Percentiles rank a stretch among this genome's conserved stretches.
These are phyloP conservation scores for Aquilaria yunnanensis DNA, from an alignment of 345 rosid species.

Conservation along the genomic window DNA sequence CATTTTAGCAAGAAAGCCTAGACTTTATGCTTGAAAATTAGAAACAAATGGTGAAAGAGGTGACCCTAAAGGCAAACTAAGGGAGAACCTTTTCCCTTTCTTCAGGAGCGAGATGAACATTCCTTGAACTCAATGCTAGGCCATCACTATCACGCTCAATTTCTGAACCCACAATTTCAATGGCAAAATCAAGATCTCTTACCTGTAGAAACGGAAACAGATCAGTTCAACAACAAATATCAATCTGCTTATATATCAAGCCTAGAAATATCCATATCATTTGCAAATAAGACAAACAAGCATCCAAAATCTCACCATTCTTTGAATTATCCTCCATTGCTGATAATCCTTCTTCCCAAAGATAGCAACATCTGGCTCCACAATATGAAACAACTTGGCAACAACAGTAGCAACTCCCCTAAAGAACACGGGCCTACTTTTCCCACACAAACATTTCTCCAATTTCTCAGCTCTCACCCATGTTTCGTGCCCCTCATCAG, in stretches of 20 bases:
- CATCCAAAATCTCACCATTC: conserved; percentile 41
- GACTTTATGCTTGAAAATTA: neutral
- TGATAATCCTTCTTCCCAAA: conserved; percentile 92
- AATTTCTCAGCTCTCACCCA: conserved; percentile 86
- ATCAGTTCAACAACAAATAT: neutral
- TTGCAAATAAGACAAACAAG: neutral
- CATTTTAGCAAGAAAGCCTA: too few relatives aligned
- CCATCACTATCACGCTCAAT: conserved; percentile 67
- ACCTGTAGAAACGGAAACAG: conserved; percentile 36
- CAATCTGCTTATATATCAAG: neutral
- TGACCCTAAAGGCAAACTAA: neutral
- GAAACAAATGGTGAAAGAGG: neutral
- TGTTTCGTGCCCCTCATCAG: conserved; percentile 68
- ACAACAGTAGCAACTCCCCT: conserved; percentile 86
- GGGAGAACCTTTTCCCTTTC: conserved; percentile 54
- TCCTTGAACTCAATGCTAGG: conserved; percentile 87
- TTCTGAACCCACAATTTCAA: conserved; percentile 66
- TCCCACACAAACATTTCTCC: conserved; percentile 90
- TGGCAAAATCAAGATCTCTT: conserved; percentile 75
- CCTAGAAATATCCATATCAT: neutral
- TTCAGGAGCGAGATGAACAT: conserved; percentile 62
- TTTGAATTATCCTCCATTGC: conserved; percentile 64
- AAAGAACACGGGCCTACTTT: conserved; percentile 80
- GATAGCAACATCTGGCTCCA: conserved; percentile 79
- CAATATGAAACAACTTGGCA: conserved; percentile 75